Evolutionary conservation across 345 rosid genomes (phyloP).

Genomic region (Sisymbrium irio): DNA sequence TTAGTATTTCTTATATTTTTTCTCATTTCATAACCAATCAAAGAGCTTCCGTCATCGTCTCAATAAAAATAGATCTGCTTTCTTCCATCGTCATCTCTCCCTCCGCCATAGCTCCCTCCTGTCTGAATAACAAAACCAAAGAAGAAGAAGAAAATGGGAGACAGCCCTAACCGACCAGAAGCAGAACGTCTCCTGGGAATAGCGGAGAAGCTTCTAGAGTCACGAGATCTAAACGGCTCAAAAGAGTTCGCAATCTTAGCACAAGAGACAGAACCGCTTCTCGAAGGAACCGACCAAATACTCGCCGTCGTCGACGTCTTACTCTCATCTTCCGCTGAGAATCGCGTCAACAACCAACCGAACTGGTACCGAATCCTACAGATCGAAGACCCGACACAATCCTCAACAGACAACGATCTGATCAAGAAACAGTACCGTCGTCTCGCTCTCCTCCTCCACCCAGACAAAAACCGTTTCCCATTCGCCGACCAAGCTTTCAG

Average conservation of each 20-base stretch:
- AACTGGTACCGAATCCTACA: slow-evolving; percentile 90
- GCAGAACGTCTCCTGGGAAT: slow-evolving; percentile 86
- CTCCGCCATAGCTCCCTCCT: too few species aligned
- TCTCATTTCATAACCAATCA: too few species aligned
- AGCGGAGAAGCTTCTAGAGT: slow-evolving; percentile 70
- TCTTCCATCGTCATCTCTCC: too few species aligned
- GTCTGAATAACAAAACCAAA: too few species aligned
- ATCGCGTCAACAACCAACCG: slow-evolving; percentile 54
- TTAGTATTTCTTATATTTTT: neutral
- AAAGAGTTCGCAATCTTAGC: slow-evolving; percentile 79
- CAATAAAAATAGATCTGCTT: too few species aligned
- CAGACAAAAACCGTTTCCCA: slow-evolving; percentile 75
- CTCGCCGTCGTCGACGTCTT: slow-evolving; percentile 82
- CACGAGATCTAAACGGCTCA: slow-evolving; percentile 65
- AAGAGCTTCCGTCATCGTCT: too few species aligned
- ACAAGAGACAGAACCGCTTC: slow-evolving; percentile 75
- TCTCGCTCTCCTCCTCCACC: slow-evolving; percentile 83
- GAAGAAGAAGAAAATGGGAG: slow-evolving; percentile 24
- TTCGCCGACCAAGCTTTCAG: slow-evolving; percentile 78
- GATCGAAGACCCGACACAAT: slow-evolving; percentile 40
- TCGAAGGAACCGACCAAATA: slow-evolving; percentile 90
- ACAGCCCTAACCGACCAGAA: slow-evolving; percentile 50
- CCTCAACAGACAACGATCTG: slow-evolving; percentile 54
- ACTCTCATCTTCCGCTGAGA: slow-evolving; percentile 47
- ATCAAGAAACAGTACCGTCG: slow-evolving; percentile 81